These are phyloP conservation scores for Stephanodiscus triporus DNA, from an alignment of 108 stramenopile species.

Conservation along the genomic window DNA sequence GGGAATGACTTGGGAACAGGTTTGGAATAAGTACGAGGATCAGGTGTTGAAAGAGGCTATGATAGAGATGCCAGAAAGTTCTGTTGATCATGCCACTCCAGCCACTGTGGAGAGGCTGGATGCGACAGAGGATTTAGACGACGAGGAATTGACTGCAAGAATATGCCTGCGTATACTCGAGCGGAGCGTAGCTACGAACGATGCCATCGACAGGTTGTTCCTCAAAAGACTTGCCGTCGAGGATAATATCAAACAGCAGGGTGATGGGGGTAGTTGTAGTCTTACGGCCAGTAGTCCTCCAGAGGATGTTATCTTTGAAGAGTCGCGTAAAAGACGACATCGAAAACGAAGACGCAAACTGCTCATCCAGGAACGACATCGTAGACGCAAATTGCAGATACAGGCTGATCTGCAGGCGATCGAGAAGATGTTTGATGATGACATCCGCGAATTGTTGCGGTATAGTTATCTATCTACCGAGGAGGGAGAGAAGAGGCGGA, in stretches of 20 bases:
- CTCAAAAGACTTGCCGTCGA: conserved; percentile 31
- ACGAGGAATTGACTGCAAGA: conserved; percentile 73
- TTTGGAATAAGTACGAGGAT: conserved; percentile 93
- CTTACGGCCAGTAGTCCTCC: neutral
- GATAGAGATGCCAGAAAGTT: conserved; percentile 1
- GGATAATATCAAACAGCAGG: conserved; percentile 7
- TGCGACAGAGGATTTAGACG: conserved; percentile 53
- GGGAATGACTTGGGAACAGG: conserved; percentile 94
- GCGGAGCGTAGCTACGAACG: conserved; percentile 86
- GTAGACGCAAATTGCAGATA: conserved; percentile 23
- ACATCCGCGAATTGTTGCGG: conserved; percentile 48
- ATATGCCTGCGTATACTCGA: conserved; percentile 92
- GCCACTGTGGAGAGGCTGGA: conserved; percentile 9
- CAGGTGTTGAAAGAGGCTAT: conserved; percentile 58
- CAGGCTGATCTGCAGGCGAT: conserved; percentile 45
- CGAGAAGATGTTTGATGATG: conserved; percentile 56
- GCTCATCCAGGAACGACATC: conserved; percentile 21
- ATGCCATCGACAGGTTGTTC: conserved; percentile 73
- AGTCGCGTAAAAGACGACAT: neutral
- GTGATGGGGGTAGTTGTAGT: conserved; percentile 1
- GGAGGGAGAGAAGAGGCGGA: conserved; percentile 26
- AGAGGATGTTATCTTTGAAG: neutral
- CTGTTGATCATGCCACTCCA: conserved; percentile 4
- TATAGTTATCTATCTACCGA: conserved; percentile 23
- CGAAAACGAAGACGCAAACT: conserved; percentile 1